phyloP scores from a whole-genome alignment of 2,329 filamentous ascomycete genomes.

The Penicillium sp. region DNA sequence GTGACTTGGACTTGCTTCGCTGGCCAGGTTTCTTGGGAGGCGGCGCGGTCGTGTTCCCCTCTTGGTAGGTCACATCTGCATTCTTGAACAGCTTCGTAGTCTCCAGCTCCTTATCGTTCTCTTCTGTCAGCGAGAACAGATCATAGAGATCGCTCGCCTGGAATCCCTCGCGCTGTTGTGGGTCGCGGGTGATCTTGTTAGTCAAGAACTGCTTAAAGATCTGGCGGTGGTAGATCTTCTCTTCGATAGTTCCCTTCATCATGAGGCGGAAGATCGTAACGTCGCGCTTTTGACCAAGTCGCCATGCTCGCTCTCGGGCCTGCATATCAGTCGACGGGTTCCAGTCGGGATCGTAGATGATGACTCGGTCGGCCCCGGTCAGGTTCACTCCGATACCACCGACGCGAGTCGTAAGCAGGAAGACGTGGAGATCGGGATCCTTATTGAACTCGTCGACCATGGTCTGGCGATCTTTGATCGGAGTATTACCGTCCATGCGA shows the following conservation, averaged over 20 bases:
- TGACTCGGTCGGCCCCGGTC: conserved; percentile 91
- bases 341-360: conserved; percentile 99
- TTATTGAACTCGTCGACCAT: conserved; percentile 94
- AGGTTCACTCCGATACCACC: conserved; percentile 92
- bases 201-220: conserved; percentile 98
- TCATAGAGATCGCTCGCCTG: conserved; percentile 89
- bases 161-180: conserved; percentile 89
- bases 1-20: conserved; percentile 1
- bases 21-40: background rate
- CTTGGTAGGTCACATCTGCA: conserved; percentile 71
- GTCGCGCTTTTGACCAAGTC: conserved; percentile 89
- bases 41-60: conserved; percentile 27
- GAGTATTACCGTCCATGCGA: conserved; percentile 91
- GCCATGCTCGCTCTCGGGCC: conserved; percentile 92
- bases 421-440: conserved; percentile 76
- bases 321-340: conserved; percentile 96
- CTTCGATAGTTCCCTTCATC: conserved; percentile 96
- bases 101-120: conserved; percentile 71
- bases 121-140: conserved; percentile 76
- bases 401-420: conserved; percentile 92
- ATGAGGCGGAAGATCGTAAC: conserved; percentile 98
- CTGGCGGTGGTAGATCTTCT: conserved; percentile 98
- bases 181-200: conserved; percentile 93
- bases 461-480: conserved; percentile 81
- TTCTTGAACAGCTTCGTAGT: conserved; percentile 85